Evolutionary conservation across 805 yeast genomes (phyloP).

Genomic region (Saturnispora bothae): DNA sequence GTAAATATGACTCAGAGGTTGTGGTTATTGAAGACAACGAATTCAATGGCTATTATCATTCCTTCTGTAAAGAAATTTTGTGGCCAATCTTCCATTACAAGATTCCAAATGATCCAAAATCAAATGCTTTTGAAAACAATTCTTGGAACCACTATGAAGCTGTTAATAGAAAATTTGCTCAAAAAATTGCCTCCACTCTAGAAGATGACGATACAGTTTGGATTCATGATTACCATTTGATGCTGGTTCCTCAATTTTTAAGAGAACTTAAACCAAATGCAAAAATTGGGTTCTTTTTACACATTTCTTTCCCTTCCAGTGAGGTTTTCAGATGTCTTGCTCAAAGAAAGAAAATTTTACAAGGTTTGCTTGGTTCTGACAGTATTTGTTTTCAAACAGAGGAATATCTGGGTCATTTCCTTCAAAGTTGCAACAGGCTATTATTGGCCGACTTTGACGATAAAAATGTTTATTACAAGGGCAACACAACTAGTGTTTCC

Average conservation of each 20-base stretch:
- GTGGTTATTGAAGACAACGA: constrained; percentile 69
- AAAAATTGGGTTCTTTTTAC: constrained; percentile 83
- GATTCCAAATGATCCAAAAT: constrained; percentile 88
- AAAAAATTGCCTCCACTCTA: constrained; percentile 56
- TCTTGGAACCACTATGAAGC: constrained; percentile 79
- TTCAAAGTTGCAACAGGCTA: constrained; percentile 79
- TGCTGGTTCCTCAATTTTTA: constrained; percentile 79
- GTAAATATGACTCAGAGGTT: constrained; percentile 47
- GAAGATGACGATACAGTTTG: constrained; percentile 72
- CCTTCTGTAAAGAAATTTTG: constrained; percentile 85
- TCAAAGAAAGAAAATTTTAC: constrained; percentile 62
- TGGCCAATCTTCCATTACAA: constrained; percentile 96
- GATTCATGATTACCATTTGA: constrained; percentile 90
- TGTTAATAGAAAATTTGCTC: constrained; percentile 73
- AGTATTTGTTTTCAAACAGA: constrained; percentile 82
- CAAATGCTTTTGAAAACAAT: constrained; percentile 91
- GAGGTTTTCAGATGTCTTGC: constrained; percentile 94
- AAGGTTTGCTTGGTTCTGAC: constrained; percentile 85
- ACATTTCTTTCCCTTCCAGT: constrained; percentile 89
- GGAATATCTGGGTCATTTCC: constrained; percentile 88
- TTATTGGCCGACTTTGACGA: constrained; percentile 73
- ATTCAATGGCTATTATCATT: constrained; percentile 83
- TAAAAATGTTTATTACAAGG: constrained; percentile 48
- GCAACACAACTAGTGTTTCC: constrained; percentile 44
- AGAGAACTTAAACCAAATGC: constrained; percentile 69